Evolutionary conservation across 352 stramenopile genomes (phyloP), one percentile per base, ranked within the genome.

Genomic region (Phytophthora chlamydospora): DNA sequence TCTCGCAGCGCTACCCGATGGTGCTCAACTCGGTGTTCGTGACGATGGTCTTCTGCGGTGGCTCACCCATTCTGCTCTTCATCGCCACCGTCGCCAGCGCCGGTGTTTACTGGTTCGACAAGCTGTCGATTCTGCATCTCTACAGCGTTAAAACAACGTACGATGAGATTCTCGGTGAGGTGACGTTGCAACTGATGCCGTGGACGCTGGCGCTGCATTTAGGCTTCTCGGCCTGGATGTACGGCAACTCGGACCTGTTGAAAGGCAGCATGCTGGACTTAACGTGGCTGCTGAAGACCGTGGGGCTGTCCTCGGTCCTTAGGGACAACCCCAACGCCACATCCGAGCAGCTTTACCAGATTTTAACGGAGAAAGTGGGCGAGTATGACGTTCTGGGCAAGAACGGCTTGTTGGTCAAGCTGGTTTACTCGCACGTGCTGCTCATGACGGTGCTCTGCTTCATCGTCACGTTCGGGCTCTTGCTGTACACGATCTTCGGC

Each of bases 1-100:
- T 86, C 19, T 78, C 76, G 7, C 27, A 68, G 19, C 71, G 76
- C 19, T 89, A 89, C 44, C 74, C 79, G 6, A 76, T 87, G 62
- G 64, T 89, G 17, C 66, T 87, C 24, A 89, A 89, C 58, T 84
- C 75, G 0, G 46, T 89, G 7, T 88, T 85, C 43, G 78, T 88
- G 19, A 84, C 78, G 2, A 75, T 85, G 67, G 66, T 75, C 6
- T 88, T 86, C 48, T 79, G 70, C 16, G 78, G 76, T n/a, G 75
- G 76, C 16, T 69, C 71, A 2, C 78, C 78, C 0, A 35, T 85
- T 0, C 47, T 88, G 54, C 71, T 88, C 7, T 79, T 77, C 33
- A 75, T 83, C 36, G 78, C 60, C 2, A 54, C 72, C 0, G 39
- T 84, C 6, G 63, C 76, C 1, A 66, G 55, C 19, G 40, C 44